Conservation (phyloP, 2,329 filamentous ascomycete species). For the Cercospora sesami region DNA sequence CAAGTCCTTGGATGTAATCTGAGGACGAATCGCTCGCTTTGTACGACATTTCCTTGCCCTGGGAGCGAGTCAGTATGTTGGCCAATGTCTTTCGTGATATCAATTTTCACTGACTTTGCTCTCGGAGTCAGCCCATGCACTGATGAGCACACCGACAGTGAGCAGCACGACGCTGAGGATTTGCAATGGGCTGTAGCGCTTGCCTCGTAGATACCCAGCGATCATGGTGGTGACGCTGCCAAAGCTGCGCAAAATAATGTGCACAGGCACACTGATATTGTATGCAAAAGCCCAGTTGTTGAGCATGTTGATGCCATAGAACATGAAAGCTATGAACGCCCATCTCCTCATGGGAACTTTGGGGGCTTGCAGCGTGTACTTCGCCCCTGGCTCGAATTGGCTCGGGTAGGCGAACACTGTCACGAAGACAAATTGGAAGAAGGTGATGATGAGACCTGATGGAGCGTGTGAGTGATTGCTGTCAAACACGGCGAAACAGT, state of each 20-base stretch:
- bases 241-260: slow-evolving; percentile 93
- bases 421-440: slow-evolving; percentile 59
- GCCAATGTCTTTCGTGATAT: not conserved
- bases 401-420: slow-evolving; percentile 57
- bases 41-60: slow-evolving; percentile 48
- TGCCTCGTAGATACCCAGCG: slow-evolving; percentile 84
- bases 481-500: not conserved
- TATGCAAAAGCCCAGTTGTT: slow-evolving; percentile 99
- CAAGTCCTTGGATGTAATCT: slow-evolving; percentile 68
- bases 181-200: slow-evolving; percentile 77
- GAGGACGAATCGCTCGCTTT: slow-evolving; percentile 44
- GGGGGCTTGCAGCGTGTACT: slow-evolving; percentile 73
- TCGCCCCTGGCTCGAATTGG: slow-evolving; percentile 55
- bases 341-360: slow-evolving; percentile 81
- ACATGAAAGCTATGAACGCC: slow-evolving; percentile 84
- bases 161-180: slow-evolving; percentile 78
- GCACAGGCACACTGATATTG: slow-evolving; percentile 90
- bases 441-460: slow-evolving; percentile 63
- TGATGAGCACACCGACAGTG: slow-evolving; percentile 81
- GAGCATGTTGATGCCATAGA: slow-evolving; percentile 89
- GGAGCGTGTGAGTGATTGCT: not conserved
- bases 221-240: slow-evolving; percentile 94
- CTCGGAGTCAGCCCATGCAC: slow-evolving; percentile 85
- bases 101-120: slow-evolving; percentile 64
- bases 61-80: slow-evolving; percentile 15